Base-by-base conservation (phyloP, 192 early-diverging fungal species). In the Entomortierella parvispora region DNA sequence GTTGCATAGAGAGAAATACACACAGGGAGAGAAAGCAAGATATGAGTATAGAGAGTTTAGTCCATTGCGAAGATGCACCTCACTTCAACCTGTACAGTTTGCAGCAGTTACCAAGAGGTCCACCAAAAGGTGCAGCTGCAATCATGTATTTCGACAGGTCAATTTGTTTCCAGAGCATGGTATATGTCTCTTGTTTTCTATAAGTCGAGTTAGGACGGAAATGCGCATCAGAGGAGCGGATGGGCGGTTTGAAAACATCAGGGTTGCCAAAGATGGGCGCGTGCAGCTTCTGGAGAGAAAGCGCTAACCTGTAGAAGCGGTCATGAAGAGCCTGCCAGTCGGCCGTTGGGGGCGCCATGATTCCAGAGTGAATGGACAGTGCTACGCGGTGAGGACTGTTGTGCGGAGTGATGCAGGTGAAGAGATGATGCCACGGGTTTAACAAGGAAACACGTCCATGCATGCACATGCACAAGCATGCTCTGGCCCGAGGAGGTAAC, bases 81-180 rank as follows among this genome's bases (percentile, higher is more conserved):
- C n/a, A n/a, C n/a, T n/a, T n/a, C n/a, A n/a, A n/a, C n/a, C n/a
- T 17, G 26, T 17, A 12, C 25, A n/a, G n/a, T n/a, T n/a, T n/a
- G n/a, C n/a, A n/a, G n/a, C n/a, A n/a, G 33, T 62, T 88, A 95
- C 94, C 93, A 28, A 96, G 90, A 7, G 97, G 97, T 10, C 97
- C 97, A 29, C 94, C 97, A 85, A 91, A 95, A 4, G 93, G 91
- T 23, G 95, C 92, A 2, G 87, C 92, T 0, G 95, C 93, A 17
- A 96, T 87, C 56, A 93, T 84, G 72, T 86, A 93, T 61, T 93
- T 93, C 11, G 88, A 88, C 29, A 99, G 81, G 71, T 97, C 93
- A 6, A 95, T 82, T n/a, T 90, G 89, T 29, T 90, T 90, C 97
- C 96, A 98, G 52, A 88, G 76, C 90, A 98, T 89, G 18, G 90